Conservation (phyloP, 345 rosid species). For the Eucalyptus viminalis region DNA sequence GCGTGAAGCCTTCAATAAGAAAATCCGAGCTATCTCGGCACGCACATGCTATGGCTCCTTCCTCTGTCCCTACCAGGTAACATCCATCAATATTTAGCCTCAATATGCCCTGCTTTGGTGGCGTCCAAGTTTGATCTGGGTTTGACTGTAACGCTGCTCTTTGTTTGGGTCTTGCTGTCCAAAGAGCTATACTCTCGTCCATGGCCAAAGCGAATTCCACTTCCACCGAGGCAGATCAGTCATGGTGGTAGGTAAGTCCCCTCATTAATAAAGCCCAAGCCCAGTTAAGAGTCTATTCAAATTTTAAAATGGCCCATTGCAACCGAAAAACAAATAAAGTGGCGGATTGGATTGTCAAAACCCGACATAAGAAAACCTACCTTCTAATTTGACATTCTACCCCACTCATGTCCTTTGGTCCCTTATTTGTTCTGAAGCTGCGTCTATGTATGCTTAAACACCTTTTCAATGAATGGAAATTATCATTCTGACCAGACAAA, state of each 20-base stretch:
- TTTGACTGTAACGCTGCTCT: background rate
- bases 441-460: background rate
- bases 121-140: background rate
- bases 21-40: too few species aligned
- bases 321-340: background rate
- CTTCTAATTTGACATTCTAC: rapidly evolving
- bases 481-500: background rate
- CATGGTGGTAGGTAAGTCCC: background rate
- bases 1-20: too few species aligned
- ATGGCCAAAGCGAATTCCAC: background rate
- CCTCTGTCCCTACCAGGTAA: background rate
- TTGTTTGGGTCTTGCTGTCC: background rate
- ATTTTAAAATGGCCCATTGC: background rate
- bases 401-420: background rate
- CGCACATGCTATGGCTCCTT: too few species aligned
- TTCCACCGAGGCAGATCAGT: background rate
- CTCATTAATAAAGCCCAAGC: background rate
- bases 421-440: background rate
- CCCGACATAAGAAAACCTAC: rapidly evolving
- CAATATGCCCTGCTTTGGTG: background rate
- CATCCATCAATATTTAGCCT: background rate
- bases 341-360: background rate
- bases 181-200: rapidly evolving
- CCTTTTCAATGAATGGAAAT: background rate
- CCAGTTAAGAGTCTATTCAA: background rate